phyloP scores from a whole-genome alignment of 2,329 filamentous ascomycete genomes.

The Thelonectria olida region DNA sequence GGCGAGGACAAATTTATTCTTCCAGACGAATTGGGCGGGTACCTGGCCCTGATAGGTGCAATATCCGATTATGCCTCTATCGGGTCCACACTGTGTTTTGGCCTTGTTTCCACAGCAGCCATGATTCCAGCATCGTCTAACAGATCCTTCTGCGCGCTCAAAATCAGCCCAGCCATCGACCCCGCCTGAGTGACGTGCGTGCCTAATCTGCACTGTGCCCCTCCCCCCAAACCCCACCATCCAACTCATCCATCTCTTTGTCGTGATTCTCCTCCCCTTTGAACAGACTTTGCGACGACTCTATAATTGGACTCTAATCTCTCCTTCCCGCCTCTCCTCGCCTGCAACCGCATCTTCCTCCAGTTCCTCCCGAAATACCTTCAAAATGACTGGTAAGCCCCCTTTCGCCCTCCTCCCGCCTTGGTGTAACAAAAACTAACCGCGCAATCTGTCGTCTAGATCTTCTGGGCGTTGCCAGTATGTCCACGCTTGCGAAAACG shows the following conservation, averaged over 20 bases:
- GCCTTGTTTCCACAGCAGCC: slow-evolving; percentile 26
- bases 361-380: slow-evolving; percentile 18
- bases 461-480: slow-evolving; percentile 59
- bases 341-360: slow-evolving; percentile 4
- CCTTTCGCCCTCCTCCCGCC: neutral
- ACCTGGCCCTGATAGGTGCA: slow-evolving; percentile 13
- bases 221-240: slow-evolving; percentile 45
- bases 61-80: slow-evolving; percentile 43
- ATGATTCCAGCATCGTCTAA: neutral
- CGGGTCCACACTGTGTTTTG: slow-evolving; percentile 36
- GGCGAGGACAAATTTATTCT: slow-evolving; percentile 29
- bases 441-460: slow-evolving; percentile 45
- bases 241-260: slow-evolving; percentile 35
- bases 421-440: slow-evolving; percentile 35
- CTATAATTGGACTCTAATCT: slow-evolving; percentile 26
- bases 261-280: slow-evolving; percentile 33
- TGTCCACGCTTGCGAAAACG: slow-evolving; percentile 35
- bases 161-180: neutral
- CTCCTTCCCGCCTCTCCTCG: slow-evolving; percentile 3
- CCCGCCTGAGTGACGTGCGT: slow-evolving; percentile 21
- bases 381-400: slow-evolving; percentile 40
- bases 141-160: neutral
- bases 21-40: neutral
- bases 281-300: slow-evolving; percentile 48
- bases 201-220: slow-evolving; percentile 49